Evolutionary conservation across 1,284 basidiomycete genomes (phyloP), one percentile per base, ranked within the genome.

Genomic region (Coniferiporia sulphurascens): DNA sequence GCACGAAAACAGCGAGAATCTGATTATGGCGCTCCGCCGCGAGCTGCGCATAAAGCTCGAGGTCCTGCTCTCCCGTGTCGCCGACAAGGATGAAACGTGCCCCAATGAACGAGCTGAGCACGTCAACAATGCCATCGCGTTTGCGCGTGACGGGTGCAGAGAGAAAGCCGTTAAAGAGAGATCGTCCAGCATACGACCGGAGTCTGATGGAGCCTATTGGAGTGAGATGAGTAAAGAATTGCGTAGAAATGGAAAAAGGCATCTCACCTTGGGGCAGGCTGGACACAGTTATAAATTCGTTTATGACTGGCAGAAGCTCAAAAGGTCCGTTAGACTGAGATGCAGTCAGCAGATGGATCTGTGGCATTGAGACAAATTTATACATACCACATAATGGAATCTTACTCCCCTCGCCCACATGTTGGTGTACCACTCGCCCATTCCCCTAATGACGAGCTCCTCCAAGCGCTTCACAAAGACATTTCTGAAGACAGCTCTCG

Each of bases 31-130:
- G 78, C 60, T 91, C 86, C 19, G 73, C 71, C 0, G 92, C 91
- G 19, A 94, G 69, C 60, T 81, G 74, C 7, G 86, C 76, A 69
- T 95, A 95, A 2, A 95, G 76, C 27, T 59, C 58, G 44, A 95
- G 74, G 71, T 95, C 93, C 67, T 94, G 92, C 69, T 95, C 93
- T 38, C 91, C 93, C 0, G 86, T 84, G 70, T 96, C 94, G 7
- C 93, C 93, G 35, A 96, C 78, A 51, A 95, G 81, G 66, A 97
- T 74, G 72, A 97, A 96, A 19, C 75, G 78, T 2, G 87, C 83
- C 48, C 84, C 76, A 1, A 82, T 83, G 70, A 95, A 95, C 9
- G 84, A 78, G 56, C 88, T 81, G n/a, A 96, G 75, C 32, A 93
- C 77, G 48, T 93, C 89, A 7, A 85, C 69, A 2, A 95, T 83